phyloP scores from a whole-genome alignment of 2,329 filamentous ascomycete species.

The Lachnellula willkommii region DNA sequence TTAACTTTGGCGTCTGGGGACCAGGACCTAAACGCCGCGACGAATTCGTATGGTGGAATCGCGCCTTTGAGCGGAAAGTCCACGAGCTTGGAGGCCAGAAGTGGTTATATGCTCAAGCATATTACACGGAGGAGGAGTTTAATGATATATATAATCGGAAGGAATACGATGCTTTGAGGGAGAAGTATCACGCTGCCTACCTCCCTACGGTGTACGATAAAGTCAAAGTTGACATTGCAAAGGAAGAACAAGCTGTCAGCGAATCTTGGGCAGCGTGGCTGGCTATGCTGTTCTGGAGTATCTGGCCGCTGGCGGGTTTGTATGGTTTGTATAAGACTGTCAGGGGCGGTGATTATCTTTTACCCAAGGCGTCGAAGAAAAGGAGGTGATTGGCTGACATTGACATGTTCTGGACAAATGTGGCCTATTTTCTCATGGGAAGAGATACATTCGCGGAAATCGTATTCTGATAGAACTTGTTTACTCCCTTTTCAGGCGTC shows the following conservation, averaged over 20 bases:
- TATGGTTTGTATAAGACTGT: conserved; percentile 27
- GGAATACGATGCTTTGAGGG: conserved; percentile 57
- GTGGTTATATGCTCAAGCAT: conserved; percentile 82
- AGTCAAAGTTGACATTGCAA: conserved; percentile 50
- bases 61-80: conserved; percentile 64
- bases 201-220: conserved; percentile 70
- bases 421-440: too few relatives aligned
- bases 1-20: conserved; percentile 73
- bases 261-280: conserved; percentile 32
- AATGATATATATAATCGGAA: conserved; percentile 54
- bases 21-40: conserved; percentile 52
- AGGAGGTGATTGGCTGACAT: too few relatives aligned
- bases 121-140: conserved; percentile 68
- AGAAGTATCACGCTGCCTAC: conserved; percentile 57
- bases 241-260: conserved; percentile 20
- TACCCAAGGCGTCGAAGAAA: conserved; percentile 3
- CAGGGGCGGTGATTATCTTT: conserved; percentile 26
- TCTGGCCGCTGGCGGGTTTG: conserved; percentile 29
- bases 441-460: too few relatives aligned
- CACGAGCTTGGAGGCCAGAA: conserved; percentile 68
- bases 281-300: conserved; percentile 25
- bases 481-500: too few relatives aligned
- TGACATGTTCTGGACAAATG: too few relatives aligned
- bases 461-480: too few relatives aligned
- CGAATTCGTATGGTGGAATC: conserved; percentile 63